Evolutionary conservation across 1,284 basidiomycete species (phyloP).

Genomic region (Microbotryomycetes sp.): DNA sequence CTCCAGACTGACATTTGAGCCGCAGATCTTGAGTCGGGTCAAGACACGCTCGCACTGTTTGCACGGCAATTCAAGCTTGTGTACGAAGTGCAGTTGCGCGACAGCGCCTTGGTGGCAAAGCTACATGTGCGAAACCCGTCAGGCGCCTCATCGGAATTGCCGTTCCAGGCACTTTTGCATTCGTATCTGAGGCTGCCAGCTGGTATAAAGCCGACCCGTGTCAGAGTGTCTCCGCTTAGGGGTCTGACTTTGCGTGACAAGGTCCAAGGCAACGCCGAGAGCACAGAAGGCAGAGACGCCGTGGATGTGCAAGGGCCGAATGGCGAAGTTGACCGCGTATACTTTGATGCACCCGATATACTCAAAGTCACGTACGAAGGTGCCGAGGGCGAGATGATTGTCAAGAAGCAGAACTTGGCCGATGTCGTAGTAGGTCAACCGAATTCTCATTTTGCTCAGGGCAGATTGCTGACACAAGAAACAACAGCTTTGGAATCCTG

Average conservation of each 20-base stretch:
- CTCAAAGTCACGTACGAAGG: slow-evolving; percentile 23
- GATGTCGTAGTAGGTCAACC: slow-evolving; percentile 28
- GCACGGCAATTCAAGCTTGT: slow-evolving; percentile 32
- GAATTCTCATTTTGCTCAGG: background rate
- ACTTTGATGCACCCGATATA: slow-evolving; percentile 28
- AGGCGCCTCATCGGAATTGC: slow-evolving; percentile 5
- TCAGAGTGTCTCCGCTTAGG: slow-evolving; percentile 26
- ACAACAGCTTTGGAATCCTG: slow-evolving; percentile 41
- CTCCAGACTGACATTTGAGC: too few relatives aligned
- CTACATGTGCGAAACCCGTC: slow-evolving; percentile 20
- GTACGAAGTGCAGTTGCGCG: slow-evolving; percentile 36
- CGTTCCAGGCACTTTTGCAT: slow-evolving; percentile 43
- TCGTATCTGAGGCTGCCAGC: slow-evolving; percentile 39
- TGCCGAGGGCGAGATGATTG: slow-evolving; percentile 29
- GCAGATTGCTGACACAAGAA: background rate
- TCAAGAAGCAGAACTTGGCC: slow-evolving; percentile 25
- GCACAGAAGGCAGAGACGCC: slow-evolving; percentile 13
- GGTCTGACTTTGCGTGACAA: slow-evolving; percentile 35
- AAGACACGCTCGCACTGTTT: slow-evolving; percentile 25
- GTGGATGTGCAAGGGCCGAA: slow-evolving; percentile 31
- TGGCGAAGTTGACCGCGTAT: slow-evolving; percentile 36
- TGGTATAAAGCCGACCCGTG: slow-evolving; percentile 17
- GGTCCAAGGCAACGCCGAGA: slow-evolving; percentile 14
- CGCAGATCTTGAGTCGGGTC: slow-evolving; percentile 9
- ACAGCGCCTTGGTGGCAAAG: slow-evolving; percentile 6